phyloP scores from a whole-genome alignment of 495 filamentous ascomycete species.

The Hypoxylon subgilvum region DNA sequence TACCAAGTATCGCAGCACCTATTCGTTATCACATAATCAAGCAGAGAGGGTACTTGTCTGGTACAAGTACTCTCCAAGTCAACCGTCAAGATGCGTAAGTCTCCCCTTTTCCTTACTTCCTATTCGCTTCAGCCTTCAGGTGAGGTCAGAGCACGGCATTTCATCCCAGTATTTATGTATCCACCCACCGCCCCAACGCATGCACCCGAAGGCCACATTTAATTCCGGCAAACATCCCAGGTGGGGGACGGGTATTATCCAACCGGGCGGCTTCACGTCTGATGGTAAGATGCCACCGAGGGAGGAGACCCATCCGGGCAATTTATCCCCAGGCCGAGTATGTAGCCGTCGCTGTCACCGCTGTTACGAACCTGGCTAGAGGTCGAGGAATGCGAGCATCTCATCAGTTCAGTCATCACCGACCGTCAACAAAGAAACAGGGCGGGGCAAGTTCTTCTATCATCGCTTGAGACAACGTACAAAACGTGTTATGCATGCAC shows the following conservation, averaged over 20 bases:
- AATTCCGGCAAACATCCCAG: constrained; percentile 32
- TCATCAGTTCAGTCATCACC: neutral
- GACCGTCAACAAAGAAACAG: constrained; percentile 5
- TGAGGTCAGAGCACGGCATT: constrained; percentile 13
- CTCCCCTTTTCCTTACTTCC: neutral
- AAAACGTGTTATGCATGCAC: too few relatives aligned
- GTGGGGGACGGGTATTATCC: constrained; percentile 14
- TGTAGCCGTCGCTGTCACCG: neutral
- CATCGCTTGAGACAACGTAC: too few relatives aligned
- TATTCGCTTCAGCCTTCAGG: constrained; percentile 2
- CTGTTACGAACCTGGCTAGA: neutral
- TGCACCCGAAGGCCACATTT: constrained; percentile 18
- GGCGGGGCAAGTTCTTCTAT: constrained; percentile 2
- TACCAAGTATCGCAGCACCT: too few relatives aligned
- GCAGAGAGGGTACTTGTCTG: constrained; percentile 30
- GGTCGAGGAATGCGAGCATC: neutral
- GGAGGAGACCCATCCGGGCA: neutral
- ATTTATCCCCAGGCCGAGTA: neutral
- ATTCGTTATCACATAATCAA: too few relatives aligned
- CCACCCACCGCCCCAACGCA: constrained; percentile 21
- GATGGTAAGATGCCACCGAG: constrained; percentile 11
- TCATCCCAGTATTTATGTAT: constrained; percentile 10
- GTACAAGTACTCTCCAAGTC: constrained; percentile 9
- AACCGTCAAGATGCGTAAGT: constrained; percentile 28
- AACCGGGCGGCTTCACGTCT: constrained; percentile 13